Evolutionary conservation across 2,329 filamentous ascomycete species (phyloP), one percentile per base, ranked within the genome.

Genomic region (Hypoxylon sp.): DNA sequence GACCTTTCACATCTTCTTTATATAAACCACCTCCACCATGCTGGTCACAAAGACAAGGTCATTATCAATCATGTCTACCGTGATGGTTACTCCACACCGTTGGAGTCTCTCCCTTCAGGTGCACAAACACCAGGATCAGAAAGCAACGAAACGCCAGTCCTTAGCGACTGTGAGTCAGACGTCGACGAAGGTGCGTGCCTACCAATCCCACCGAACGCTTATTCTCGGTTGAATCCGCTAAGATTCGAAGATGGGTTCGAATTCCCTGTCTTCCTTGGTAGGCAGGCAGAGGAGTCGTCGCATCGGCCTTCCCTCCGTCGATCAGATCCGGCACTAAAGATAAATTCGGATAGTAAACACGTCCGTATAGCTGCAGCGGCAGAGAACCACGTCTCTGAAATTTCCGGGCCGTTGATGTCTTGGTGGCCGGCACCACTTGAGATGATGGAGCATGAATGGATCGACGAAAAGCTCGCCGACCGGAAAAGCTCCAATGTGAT

Each of bases 1-100:
- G 76, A 78, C 69, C 69, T 78, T 22, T 76, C 75, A 8, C 73
- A 77, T 31, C 64, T 76, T 44, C 74, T 78, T 26, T 78, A 73
- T 62, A 66, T 70, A 58, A 73, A 73, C 64, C 63, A 63, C 19
- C 55, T 73, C 3, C 71, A 71, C 53, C 66, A 73, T 29, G 57
- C 73, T n/a, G 72, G 73, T 59, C 68, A 71, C 59, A 67, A 68
- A 39, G 69, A 70, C 52, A 73, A 62, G 17, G 63, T 74, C 65
- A 47, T 75, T 61, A 68, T 75, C 68, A 76, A 75, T 68, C 63
- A 73, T 37, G 59, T 71, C 62, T 67, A 61, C 46, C 66, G 59
- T 33, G 66, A 70, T 37, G 70, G 65, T 33, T 70, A 65, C 60
- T 44, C 51, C 26, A 70, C 67, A 10, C 70, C 69, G n/a, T 47